Base-by-base conservation (phyloP, 2,329 filamentous ascomycete species). In the Diaporthe helianthi region DNA sequence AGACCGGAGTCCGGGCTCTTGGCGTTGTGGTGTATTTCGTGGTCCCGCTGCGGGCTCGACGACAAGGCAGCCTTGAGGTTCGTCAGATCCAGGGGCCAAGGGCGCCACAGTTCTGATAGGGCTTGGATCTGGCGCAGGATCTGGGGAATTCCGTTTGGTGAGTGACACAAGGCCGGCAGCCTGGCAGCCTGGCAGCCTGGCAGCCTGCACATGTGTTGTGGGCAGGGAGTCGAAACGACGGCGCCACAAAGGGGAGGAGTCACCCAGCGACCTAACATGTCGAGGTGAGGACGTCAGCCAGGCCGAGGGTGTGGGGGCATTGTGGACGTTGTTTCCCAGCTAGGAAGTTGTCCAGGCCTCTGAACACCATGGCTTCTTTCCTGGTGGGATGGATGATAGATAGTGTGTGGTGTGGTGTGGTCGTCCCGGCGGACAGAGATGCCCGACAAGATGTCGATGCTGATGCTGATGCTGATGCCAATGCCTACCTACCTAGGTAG, bases 211-310 rank as follows among this genome's bases (percentile, higher is more conserved):
- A n/a, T n/a, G n/a, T n/a, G n/a, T n/a, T n/a, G n/a, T n/a, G 36
- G 58, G 22, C 58, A 63, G 41, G 58, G 58, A 47, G n/a, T 49
- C 58, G 58, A 63, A 63, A 63, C 58, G 24, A 63, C 44, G 58
- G 58, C 24, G 58, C 44, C 49, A 63, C 44, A 41, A 63, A 63
- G 29, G 58, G 19, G 58, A 47, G n/a, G 13, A 36, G 26, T 26
- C 41, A 4, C 29, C 13, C 44, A 13, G 44, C 44, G 44, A n/a
- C 26, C n/a, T n/a, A 61, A 7, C 6, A 36, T 29, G 10, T 46
- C 38, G 24, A 61, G 24, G 55, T 46, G 31, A 47, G 8, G 24
- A 61, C 26, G 29, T 61, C 41, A 61, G 41, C 58, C 41, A 61
- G 55, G 58, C 58, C 41, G 58, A 29, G 41, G n/a, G 44, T 36